These are phyloP conservation scores for Linum usitatissimum DNA, from an alignment of 345 rosid genomes.

Conservation along the genomic window DNA sequence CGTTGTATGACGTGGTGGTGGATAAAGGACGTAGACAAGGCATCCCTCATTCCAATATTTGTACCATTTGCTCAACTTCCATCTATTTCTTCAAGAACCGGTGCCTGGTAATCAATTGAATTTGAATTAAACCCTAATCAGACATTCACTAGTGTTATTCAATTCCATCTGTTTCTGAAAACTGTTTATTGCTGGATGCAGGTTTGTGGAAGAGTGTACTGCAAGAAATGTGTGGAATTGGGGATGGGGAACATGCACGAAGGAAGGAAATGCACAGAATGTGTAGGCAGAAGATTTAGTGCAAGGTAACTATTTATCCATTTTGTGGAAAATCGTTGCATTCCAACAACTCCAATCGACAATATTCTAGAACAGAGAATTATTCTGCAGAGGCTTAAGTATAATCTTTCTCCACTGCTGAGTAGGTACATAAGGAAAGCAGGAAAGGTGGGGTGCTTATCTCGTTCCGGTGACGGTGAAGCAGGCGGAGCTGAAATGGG, in stretches of 20 bases:
- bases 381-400: no score
- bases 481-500: conserved; percentile 57
- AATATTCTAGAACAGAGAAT: no score
- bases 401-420: background rate
- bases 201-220: conserved; percentile 61
- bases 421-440: conserved; percentile 48
- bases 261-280: conserved; percentile 48
- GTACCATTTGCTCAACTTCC: conserved; percentile 47
- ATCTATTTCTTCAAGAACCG: conserved; percentile 46
- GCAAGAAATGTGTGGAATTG: conserved; percentile 34
- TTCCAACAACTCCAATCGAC: no score
- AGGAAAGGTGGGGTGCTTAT: conserved; percentile 36
- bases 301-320: conserved; percentile 24
- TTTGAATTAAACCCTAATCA: no score
- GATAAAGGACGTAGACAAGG: conserved; percentile 37
- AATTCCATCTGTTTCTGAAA: no score
- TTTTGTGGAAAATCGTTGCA: no score
- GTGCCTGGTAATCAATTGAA: conserved; percentile 33
- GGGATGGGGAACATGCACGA: conserved; percentile 68
- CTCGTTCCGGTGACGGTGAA: conserved; percentile 26
- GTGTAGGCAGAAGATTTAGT: conserved; percentile 49
- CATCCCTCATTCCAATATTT: conserved; percentile 60
- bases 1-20: conserved; percentile 14
- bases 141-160: no score
- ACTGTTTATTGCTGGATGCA: conserved; percentile 8